A percentile compares a stretch with the other conserved stretches of the same genome.
Conservation (phyloP, 2,329 filamentous ascomycete genomes). For the Aureobasidium pullulans region DNA sequence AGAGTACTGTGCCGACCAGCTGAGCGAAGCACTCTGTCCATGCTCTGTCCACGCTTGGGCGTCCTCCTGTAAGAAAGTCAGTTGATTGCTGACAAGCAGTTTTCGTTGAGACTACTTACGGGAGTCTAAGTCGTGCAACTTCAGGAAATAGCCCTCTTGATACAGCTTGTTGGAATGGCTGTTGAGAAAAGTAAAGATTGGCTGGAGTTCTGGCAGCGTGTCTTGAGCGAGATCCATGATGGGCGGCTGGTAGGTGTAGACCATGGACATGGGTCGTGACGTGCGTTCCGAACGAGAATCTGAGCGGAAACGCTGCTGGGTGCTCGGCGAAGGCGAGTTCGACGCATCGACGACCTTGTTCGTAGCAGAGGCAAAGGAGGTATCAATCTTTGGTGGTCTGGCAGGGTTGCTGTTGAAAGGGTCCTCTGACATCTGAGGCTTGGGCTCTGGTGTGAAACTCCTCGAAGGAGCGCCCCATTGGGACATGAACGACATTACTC, state of each 20-base stretch:
- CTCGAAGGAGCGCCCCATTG: conserved; percentile 53
- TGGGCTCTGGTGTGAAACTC: conserved; percentile 26
- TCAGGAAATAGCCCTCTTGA: conserved; percentile 95
- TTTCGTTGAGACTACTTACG: conserved; percentile 52
- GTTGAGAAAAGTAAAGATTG: conserved; percentile 89
- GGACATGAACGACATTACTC: conserved; percentile 85
- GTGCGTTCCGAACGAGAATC: conserved; percentile 30
- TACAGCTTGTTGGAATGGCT: conserved; percentile 95
- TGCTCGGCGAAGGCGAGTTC: conserved; percentile 23
- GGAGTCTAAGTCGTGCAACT: conserved; percentile 88
- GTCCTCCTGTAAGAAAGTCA: conserved; percentile 57
- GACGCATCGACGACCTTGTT: not conserved
- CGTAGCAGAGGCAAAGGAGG: conserved; percentile 10
- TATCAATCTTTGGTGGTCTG: conserved; percentile 15
- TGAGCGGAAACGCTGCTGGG: conserved; percentile 31
- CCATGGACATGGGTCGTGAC: conserved; percentile 72
- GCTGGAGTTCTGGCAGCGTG: conserved; percentile 85
- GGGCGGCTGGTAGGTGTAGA: conserved; percentile 77
- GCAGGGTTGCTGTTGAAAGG: conserved; percentile 16
- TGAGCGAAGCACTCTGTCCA: conserved; percentile 98
- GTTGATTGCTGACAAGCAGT: not conserved
- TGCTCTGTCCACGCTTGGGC: conserved; percentile 73
- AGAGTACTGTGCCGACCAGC: conserved; percentile 88
- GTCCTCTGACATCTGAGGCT: not conserved
- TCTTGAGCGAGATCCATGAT: conserved; percentile 79